Evolutionary conservation across 2,329 filamentous ascomycete genomes (phyloP).

Genomic region (Penicillium sumatraense): DNA sequence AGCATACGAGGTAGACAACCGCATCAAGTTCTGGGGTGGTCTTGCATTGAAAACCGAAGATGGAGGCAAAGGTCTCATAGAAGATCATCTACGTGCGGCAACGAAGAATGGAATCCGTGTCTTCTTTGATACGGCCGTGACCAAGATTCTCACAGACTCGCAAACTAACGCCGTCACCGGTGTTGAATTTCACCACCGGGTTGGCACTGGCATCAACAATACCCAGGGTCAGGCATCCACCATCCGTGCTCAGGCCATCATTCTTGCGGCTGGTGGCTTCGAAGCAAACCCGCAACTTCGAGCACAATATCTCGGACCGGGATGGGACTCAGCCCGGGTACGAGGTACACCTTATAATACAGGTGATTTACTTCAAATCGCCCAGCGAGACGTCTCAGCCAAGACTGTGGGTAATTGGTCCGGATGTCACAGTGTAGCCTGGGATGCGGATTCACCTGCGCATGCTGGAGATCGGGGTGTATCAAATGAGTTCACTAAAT

Average conservation of each 20-base stretch:
- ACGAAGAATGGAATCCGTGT: conserved; percentile 49
- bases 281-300: conserved; percentile 64
- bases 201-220: conserved; percentile 8
- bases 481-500: conserved; percentile 72
- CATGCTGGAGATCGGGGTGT: conserved; percentile 61
- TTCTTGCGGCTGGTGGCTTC: conserved; percentile 63
- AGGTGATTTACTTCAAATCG: conserved; percentile 61
- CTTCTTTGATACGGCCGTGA: conserved; percentile 53
- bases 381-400: conserved; percentile 57
- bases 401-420: conserved; percentile 63
- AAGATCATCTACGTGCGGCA: conserved; percentile 54
- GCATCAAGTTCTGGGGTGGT: conserved; percentile 70
- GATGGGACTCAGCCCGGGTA: conserved; percentile 67
- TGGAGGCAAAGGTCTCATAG: conserved; percentile 64
- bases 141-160: conserved; percentile 24
- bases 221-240: neutral
- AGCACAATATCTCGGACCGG: conserved; percentile 59
- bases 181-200: conserved; percentile 20
- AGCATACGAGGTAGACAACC: conserved; percentile 65
- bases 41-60: conserved; percentile 63
- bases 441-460: conserved; percentile 66
- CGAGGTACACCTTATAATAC: conserved; percentile 69
- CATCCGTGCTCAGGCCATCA: conserved; percentile 29
- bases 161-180: conserved; percentile 20
- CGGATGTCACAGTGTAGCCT: conserved; percentile 67